Conservation (phyloP, 129 eudicot genomes). For the Logfia minima region DNA sequence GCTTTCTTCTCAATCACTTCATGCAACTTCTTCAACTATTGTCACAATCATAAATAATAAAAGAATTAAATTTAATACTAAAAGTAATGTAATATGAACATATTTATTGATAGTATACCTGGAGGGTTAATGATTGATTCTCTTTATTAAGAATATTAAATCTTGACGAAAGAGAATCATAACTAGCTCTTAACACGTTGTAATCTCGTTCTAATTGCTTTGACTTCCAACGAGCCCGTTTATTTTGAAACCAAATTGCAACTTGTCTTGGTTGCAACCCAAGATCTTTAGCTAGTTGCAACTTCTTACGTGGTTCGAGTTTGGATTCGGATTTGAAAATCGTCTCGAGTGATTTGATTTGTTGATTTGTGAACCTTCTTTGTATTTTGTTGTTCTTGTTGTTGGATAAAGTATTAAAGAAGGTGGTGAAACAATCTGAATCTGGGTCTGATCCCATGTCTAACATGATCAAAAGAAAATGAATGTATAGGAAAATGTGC, state of each 20-base stretch:
- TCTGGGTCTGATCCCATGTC: slow-evolving; percentile 31
- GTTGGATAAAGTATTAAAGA: slow-evolving; percentile 21
- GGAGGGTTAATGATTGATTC: slow-evolving; percentile 47
- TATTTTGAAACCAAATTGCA: slow-evolving; percentile 80
- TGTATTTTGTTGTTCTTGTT: slow-evolving; percentile 39
- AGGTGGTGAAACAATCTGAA: slow-evolving; percentile 26
- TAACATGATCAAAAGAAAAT: slow-evolving; percentile 3
- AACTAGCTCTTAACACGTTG: slow-evolving; percentile 37
- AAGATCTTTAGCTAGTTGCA: slow-evolving; percentile 60
- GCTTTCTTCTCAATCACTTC: slow-evolving; percentile 30
- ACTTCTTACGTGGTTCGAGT: slow-evolving; percentile 59
- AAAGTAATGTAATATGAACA: not conserved
- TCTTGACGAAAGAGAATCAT: slow-evolving; percentile 48
- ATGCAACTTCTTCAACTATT: slow-evolving; percentile 51
- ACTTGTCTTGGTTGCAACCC: slow-evolving; percentile 74
- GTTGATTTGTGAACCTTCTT: slow-evolving; percentile 63
- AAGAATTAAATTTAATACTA: not conserved
- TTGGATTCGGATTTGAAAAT: slow-evolving; percentile 57
- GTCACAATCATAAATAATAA: not conserved
- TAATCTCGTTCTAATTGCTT: slow-evolving; percentile 66
- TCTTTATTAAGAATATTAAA: slow-evolving; percentile 49
- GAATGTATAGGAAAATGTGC: slow-evolving; percentile 6
- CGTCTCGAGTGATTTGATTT: slow-evolving; percentile 52
- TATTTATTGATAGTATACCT: slow-evolving; percentile 34
- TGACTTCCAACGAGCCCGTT: slow-evolving; percentile 71